These are phyloP conservation scores for Elymus sibiricus DNA, from an alignment of 176 grass and related monocot species.

Conservation along the genomic window DNA sequence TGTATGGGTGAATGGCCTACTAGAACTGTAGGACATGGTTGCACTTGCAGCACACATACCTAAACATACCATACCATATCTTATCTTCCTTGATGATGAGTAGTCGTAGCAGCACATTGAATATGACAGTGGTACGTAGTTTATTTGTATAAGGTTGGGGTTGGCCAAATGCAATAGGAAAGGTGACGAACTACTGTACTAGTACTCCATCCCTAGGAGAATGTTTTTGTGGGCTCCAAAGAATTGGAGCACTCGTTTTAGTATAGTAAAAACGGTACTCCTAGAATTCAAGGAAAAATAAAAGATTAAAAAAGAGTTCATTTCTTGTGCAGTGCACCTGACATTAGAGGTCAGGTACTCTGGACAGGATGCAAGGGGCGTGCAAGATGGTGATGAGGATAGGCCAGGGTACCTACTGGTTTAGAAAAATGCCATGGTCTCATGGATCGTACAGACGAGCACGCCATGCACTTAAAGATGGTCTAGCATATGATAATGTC, in stretches of 20 bases:
- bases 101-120: slow-evolving; percentile 15
- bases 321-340: neutral
- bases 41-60: slow-evolving; percentile 25
- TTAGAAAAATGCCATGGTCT: slow-evolving; percentile 16
- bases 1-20: slow-evolving; percentile 5
- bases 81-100: slow-evolving; percentile 24
- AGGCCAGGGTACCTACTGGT: slow-evolving; percentile 2
- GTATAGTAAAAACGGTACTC: neutral
- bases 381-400: slow-evolving; percentile 25
- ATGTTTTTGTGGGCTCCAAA: slow-evolving; percentile 32
- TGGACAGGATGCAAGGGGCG: slow-evolving; percentile 7
- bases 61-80: slow-evolving; percentile 28
- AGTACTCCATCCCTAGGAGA: slow-evolving; percentile 37
- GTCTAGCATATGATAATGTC: slow-evolving; percentile 54
- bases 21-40: slow-evolving; percentile 24
- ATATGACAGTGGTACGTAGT: neutral
- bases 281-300: neutral
- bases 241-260: neutral
- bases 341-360: neutral
- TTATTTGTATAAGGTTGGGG: slow-evolving; percentile 19
- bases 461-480: slow-evolving; percentile 16
- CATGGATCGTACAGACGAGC: slow-evolving; percentile 27
- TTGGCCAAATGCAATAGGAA: slow-evolving; percentile 25
- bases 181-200: neutral
- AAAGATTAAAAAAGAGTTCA: neutral